Conservation (phyloP, 495 filamentous ascomycete species). For the Penicillium pulvis region DNA sequence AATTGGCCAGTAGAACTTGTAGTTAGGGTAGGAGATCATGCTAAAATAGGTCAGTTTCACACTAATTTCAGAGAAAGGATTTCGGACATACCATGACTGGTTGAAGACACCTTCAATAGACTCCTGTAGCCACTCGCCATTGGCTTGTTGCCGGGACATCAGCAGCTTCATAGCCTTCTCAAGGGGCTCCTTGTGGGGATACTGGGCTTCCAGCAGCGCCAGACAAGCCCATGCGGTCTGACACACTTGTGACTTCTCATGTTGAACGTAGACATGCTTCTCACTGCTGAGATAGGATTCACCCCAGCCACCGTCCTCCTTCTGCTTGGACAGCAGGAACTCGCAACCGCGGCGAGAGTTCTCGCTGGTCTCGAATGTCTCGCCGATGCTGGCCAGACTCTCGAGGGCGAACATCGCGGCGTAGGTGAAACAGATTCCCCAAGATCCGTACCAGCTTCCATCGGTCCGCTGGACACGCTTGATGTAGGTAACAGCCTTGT, state of each 20-base stretch:
- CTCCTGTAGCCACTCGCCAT: constrained; percentile 95
- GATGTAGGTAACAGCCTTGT: constrained; percentile 75
- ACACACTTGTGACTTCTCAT: constrained; percentile 76
- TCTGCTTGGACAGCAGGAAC: constrained; percentile 82
- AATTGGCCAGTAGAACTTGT: constrained; percentile 96
- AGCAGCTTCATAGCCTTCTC: constrained; percentile 76
- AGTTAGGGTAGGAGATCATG: constrained; percentile 99
- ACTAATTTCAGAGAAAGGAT: constrained; percentile 38
- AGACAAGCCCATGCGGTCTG: constrained; percentile 92
- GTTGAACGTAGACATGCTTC: constrained; percentile 60
- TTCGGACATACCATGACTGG: constrained; percentile 76
- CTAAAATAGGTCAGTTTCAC: constrained; percentile 57
- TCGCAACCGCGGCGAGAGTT: constrained; percentile 74
- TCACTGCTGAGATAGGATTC: constrained; percentile 84
- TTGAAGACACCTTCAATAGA: constrained; percentile 98
- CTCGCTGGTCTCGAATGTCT: constrained; percentile 74
- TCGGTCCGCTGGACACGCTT: constrained; percentile 75
- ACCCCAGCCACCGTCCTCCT: constrained; percentile 92
- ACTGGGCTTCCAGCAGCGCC: constrained; percentile 80
- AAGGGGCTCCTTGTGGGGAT: constrained; percentile 73
- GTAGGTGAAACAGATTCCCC: constrained; percentile 98
- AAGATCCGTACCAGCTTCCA: constrained; percentile 94
- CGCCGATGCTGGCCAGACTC: constrained; percentile 76
- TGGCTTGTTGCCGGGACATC: constrained; percentile 79
- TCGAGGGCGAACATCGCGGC: constrained; percentile 94